phyloP scores from a whole-genome alignment of 2,329 filamentous ascomycete species.

The Colletotrichum incanum region DNA sequence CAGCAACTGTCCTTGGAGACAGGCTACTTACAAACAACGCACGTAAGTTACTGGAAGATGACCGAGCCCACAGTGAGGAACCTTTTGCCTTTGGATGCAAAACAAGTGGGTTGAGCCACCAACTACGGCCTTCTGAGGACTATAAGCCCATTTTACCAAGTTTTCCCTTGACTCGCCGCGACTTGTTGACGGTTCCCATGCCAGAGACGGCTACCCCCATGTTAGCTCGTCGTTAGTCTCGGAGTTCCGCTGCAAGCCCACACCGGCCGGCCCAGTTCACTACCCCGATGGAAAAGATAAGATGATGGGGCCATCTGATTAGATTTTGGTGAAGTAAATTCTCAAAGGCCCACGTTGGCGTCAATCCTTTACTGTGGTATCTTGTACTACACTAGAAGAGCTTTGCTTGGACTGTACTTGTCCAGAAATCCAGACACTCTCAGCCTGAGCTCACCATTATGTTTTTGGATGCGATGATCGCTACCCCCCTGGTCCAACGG shows the following conservation, averaged over 20 bases:
- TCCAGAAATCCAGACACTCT: neutral
- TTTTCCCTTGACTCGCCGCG: neutral
- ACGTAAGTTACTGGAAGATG: neutral
- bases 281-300: neutral
- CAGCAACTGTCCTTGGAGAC: neutral
- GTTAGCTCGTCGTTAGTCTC: conserved; percentile 20
- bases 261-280: neutral
- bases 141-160: neutral
- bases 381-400: conserved; percentile 1
- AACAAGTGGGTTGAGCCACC: neutral
- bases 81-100: neutral
- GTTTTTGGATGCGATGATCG: neutral
- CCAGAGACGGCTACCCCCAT: conserved; percentile 1
- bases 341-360: neutral
- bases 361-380: neutral
- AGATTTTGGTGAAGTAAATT: neutral
- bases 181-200: neutral
- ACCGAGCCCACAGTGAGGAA: neutral
- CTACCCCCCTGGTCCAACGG: neutral
- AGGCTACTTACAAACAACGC: neutral
- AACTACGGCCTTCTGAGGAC: neutral
- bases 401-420: neutral
- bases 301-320: conserved; percentile 13
- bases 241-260: conserved; percentile 10
- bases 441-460: neutral